Percentiles rank a stretch among this genome's conserved stretches.
Conservation (phyloP, 2,329 filamentous ascomycete species). For the Didymella arachidicola region DNA sequence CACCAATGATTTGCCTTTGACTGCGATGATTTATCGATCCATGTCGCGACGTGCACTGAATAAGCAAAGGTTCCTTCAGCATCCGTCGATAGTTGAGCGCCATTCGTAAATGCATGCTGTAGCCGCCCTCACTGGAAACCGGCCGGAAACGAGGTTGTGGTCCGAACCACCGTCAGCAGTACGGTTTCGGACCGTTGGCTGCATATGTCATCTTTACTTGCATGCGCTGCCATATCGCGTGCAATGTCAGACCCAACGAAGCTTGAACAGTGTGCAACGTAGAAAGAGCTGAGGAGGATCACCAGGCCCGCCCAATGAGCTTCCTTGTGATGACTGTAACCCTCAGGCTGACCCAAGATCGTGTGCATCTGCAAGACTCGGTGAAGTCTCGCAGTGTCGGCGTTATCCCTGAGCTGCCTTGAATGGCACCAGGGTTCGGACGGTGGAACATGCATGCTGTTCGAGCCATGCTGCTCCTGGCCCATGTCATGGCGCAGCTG, state of each 20-base stretch:
- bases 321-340: neutral
- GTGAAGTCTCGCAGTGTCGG: neutral
- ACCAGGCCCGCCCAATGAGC: neutral
- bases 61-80: neutral
- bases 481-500: conserved; percentile 7
- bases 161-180: conserved; percentile 10
- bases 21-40: neutral
- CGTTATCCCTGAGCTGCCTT: neutral
- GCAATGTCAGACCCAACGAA: neutral
- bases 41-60: neutral
- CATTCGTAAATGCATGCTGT: neutral
- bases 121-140: neutral
- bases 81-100: conserved; percentile 2
- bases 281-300: neutral
- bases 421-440: neutral
- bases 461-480: neutral
- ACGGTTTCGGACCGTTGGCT: conserved; percentile 13
- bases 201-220: neutral
- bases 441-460: neutral
- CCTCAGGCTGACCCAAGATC: neutral
- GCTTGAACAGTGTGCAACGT: neutral
- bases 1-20: neutral
- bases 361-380: neutral
- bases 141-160: neutral
- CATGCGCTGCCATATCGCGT: neutral